Evolutionary conservation across 768 basidiomycete genomes (phyloP), one percentile per base, ranked within the genome.

Genomic region (Pulveroboletus sp.): DNA sequence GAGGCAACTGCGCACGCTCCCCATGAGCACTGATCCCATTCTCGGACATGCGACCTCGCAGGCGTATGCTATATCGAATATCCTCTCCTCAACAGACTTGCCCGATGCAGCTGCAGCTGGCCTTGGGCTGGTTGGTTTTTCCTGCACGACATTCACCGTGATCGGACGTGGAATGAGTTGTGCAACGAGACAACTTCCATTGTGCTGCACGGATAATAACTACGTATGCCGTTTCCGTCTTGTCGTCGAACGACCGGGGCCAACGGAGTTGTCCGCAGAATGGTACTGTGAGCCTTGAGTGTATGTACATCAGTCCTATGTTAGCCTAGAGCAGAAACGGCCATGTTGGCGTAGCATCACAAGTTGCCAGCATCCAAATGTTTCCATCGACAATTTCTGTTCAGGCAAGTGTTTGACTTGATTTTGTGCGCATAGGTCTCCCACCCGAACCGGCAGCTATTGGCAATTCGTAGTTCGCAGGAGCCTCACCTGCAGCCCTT

Each of bases 141-240:
- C 38, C 14, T 59, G 51, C 44, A 48, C 46, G 7, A 28, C 33
- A 1, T 37, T 59, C 24, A 59, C 45, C 15, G 54, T 56, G 26
- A 59, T 58, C 13, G 51, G 54, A 14, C 39, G 15, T 15, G 57
- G 53, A 43, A 46, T 24, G 31, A 45, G 39, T 13, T 53, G 54
- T 8, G 48, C 33, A n/a, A 58, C 53, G 5, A 49, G 31, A 24
- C 53, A 59, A 30, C 3, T 39, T 4, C 53, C 58, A 1, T 5
- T 58, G 27, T 59, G 58, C 37, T 59, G 57, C 35, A 33, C 43
- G 14, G 53, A 58, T 39, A 46, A 55, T 18, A 55, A 26, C 46
- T 50, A 55, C 21, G 57, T 59, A 30, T 24, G 50, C 50, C 15
- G 7, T 11, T 18, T 17, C 6, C 14, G 13, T 33, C 27, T 46